A percentile compares a stretch with the other conserved stretches of the same genome.
These are phyloP conservation scores for Solanum tarijense DNA, from an alignment of 257 asterid genomes.

Conservation along the genomic window DNA sequence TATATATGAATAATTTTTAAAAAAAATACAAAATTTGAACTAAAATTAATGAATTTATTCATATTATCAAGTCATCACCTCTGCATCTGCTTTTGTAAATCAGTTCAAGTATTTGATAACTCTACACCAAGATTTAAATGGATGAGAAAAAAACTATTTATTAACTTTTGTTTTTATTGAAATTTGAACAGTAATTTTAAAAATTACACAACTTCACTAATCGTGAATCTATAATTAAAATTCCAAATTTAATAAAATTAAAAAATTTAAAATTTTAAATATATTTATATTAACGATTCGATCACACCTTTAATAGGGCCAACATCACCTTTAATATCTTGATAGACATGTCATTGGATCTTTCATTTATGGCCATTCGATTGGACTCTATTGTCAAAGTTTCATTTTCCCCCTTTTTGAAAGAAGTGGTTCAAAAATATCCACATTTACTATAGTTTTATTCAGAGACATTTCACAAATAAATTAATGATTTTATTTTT, in stretches of 20 bases:
- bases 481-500: not conserved
- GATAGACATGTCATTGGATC: not conserved
- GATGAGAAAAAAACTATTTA: not conserved
- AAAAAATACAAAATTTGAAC: not conserved
- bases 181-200: accelerated
- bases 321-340: not conserved
- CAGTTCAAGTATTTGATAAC: not conserved
- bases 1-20: not conserved
- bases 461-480: not conserved
- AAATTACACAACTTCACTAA: not conserved
- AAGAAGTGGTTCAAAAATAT: not conserved
- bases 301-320: accelerated
- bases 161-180: not conserved
- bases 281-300: too few relatives aligned
- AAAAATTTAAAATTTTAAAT: accelerated
- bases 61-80: too few relatives aligned
- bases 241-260: not conserved
- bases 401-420: not conserved
- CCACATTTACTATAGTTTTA: not conserved
- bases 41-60: too few relatives aligned
- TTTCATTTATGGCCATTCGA: not conserved
- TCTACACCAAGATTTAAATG: not conserved
- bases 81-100: too few relatives aligned
- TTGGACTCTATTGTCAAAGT: not conserved
- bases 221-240: not conserved